Conservation (phyloP, 75 land plant species). For the Pseudotsuga menziesii region DNA sequence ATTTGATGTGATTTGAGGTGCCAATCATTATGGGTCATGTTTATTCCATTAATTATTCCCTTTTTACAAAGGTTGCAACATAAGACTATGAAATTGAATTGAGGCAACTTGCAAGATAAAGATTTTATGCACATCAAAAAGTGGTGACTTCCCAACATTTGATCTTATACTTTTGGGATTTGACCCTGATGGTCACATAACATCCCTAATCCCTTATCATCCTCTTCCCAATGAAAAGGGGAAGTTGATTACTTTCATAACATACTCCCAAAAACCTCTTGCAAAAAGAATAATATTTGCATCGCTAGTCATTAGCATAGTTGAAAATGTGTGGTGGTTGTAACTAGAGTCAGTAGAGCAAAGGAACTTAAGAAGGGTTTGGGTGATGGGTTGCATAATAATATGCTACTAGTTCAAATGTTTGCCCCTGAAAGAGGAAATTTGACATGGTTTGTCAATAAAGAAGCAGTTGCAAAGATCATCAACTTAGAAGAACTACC, state of each 20-base stretch:
- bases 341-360: slow-evolving; percentile 61
- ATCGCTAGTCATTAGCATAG: slow-evolving; percentile 79
- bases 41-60: slow-evolving; percentile 62
- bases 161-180: slow-evolving; percentile 75
- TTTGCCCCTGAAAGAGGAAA: slow-evolving; percentile 55
- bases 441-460: slow-evolving; percentile 78
- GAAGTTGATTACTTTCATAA: slow-evolving; percentile 74
- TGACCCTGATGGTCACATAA: slow-evolving; percentile 87
- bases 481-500: background rate
- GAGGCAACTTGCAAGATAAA: slow-evolving; percentile 63
- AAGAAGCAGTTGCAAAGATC: slow-evolving; percentile 58
- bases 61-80: slow-evolving; percentile 71
- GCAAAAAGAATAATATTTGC: slow-evolving; percentile 85
- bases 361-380: slow-evolving; percentile 52
- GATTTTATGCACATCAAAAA: slow-evolving; percentile 36
- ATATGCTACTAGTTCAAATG: slow-evolving; percentile 52
- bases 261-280: slow-evolving; percentile 82
- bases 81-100: slow-evolving; percentile 59
- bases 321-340: slow-evolving; percentile 64
- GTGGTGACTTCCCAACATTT: slow-evolving; percentile 63
- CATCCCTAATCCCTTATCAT: slow-evolving; percentile 77
- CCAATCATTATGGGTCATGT: slow-evolving; percentile 61
- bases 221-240: slow-evolving; percentile 39
- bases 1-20: slow-evolving; percentile 37
- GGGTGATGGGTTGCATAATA: slow-evolving; percentile 18